Evolutionary conservation across 805 yeast species (phyloP).

Genomic region (Metschnikowia dekortorum): DNA sequence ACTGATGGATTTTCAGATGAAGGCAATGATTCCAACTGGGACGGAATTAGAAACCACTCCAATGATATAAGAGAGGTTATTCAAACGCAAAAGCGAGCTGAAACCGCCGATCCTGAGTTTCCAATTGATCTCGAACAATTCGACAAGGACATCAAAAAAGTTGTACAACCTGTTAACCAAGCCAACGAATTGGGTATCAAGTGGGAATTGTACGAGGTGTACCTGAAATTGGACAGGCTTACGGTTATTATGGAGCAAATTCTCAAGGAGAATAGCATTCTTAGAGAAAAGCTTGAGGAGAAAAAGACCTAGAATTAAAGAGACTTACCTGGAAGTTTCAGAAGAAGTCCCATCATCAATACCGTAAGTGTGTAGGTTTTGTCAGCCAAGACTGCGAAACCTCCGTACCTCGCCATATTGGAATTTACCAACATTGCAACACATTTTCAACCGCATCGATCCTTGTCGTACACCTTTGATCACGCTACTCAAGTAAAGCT

Average conservation of each 20-base stretch:
- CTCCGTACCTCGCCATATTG: constrained; percentile 1
- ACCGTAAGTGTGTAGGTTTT: neutral
- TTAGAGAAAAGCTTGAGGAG: constrained; percentile 9
- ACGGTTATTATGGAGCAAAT: constrained; percentile 37
- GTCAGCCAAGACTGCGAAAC: neutral
- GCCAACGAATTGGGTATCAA: constrained; percentile 54
- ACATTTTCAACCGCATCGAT: neutral
- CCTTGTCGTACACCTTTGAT: neutral
- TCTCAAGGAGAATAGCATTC: constrained; percentile 30
- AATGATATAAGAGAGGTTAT: constrained; percentile 37
- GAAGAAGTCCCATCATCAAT: neutral
- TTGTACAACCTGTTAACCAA: constrained; percentile 55
- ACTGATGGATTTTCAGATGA: constrained; percentile 63
- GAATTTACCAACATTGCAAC: neutral
- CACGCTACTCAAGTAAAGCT: neutral
- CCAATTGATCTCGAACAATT: constrained; percentile 47
- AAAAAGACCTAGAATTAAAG: neutral
- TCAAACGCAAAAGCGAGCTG: constrained; percentile 57
- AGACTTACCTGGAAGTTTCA: neutral
- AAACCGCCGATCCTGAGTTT: constrained; percentile 65
- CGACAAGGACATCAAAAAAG: constrained; percentile 43
- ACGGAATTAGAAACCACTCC: constrained; percentile 34
- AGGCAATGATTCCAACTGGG: constrained; percentile 27
- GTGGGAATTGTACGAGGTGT: constrained; percentile 59
- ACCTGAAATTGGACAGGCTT: constrained; percentile 47